Evolutionary conservation across 1,284 basidiomycete genomes (phyloP).

Genomic region (Trichosporon coremiiforme): DNA sequence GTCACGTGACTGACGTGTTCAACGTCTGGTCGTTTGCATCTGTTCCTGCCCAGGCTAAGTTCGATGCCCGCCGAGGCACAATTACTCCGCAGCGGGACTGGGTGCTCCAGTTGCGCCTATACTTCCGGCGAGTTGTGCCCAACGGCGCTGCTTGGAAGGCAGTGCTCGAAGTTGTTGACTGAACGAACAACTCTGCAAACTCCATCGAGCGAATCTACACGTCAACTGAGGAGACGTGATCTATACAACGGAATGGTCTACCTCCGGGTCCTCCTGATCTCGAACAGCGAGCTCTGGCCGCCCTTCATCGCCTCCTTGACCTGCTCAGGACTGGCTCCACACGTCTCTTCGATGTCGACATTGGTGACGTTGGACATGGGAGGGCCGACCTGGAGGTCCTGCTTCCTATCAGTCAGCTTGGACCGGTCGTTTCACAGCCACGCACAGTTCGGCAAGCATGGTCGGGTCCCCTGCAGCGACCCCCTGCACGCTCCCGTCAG

Average conservation of each 20-base stretch:
- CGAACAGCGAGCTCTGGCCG: slow-evolving; percentile 13
- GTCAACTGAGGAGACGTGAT: not conserved
- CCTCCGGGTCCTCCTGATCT: slow-evolving; percentile 16
- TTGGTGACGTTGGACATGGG: slow-evolving; percentile 41
- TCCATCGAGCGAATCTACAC: not conserved
- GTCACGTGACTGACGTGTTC: no score
- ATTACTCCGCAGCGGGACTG: no score
- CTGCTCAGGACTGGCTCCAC: slow-evolving; percentile 37
- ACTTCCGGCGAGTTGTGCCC: no score
- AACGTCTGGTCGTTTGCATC: no score
- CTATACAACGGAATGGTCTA: not conserved
- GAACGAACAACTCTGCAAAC: not conserved
- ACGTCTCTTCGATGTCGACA: slow-evolving; percentile 41
- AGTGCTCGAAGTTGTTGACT: no score
- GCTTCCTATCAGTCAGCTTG: slow-evolving; percentile 33
- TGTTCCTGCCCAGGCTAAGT: no score
- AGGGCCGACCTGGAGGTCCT: slow-evolving; percentile 43
- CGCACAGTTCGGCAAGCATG: slow-evolving; percentile 48
- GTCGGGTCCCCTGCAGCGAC: slow-evolving; percentile 44
- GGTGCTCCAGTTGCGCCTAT: no score
- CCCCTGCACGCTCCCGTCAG: slow-evolving; percentile 52
- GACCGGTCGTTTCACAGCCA: not conserved
- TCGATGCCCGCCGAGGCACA: no score
- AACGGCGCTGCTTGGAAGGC: no score
- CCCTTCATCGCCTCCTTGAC: slow-evolving; percentile 32